Conservation (phyloP, 2,329 filamentous ascomycete species). For the Hawksworthiomyces lignivorus region DNA sequence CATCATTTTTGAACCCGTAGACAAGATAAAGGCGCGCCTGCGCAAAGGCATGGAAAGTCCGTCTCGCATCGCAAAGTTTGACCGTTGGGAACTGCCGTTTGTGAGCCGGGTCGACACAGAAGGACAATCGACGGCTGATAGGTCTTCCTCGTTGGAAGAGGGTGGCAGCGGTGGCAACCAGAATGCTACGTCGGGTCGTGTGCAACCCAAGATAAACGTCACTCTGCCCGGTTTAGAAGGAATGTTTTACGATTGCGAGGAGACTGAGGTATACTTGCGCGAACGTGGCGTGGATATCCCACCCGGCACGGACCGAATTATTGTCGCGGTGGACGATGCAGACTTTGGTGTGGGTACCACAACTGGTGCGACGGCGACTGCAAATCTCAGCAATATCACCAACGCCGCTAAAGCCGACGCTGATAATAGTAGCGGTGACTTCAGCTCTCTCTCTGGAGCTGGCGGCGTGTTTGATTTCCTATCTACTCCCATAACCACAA, state of each 20-base stretch:
- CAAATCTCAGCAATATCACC: background rate
- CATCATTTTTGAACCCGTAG: conserved; percentile 49
- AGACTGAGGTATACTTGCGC: conserved; percentile 67
- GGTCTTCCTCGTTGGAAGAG: too few relatives aligned
- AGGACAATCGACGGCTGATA: too few relatives aligned
- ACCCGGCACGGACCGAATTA: conserved; percentile 50
- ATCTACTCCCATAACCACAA: too few relatives aligned
- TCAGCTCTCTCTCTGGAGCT: too few relatives aligned
- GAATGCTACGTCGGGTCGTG: conserved; percentile 3
- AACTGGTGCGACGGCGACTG: background rate
- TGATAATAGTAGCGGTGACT: background rate
- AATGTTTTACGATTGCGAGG: conserved; percentile 69
- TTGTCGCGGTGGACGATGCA: conserved; percentile 44
- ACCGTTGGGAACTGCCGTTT: conserved; percentile 38
- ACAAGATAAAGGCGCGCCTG: conserved; percentile 38
- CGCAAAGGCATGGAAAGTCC: conserved; percentile 34
- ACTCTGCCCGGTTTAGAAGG: conserved; percentile 58
- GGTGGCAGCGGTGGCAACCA: too few relatives aligned
- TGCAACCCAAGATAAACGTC: conserved; percentile 42
- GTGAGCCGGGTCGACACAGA: conserved; percentile 18
- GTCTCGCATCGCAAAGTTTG: conserved; percentile 30
- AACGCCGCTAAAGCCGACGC: background rate
- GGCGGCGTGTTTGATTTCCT: conserved; percentile 1
- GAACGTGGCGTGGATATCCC: conserved; percentile 57
- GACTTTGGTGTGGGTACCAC: conserved; percentile 26